phyloP scores from a whole-genome alignment of 768 basidiomycete species.

The Neoboletus subvelutipes region DNA sequence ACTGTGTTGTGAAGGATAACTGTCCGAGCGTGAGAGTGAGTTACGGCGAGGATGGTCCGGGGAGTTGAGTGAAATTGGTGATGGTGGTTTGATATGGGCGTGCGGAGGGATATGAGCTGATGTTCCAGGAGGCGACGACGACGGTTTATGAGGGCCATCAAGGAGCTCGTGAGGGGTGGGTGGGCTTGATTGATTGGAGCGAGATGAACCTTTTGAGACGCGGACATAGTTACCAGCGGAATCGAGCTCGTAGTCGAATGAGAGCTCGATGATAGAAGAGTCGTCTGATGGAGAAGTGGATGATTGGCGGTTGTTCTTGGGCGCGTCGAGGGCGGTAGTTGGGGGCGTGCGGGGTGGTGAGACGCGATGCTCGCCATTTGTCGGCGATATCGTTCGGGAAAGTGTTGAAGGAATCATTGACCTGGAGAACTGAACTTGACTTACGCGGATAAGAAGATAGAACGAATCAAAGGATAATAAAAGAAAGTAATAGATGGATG shows the following conservation, averaged over 20 bases:
- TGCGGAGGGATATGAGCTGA: constrained; percentile 21
- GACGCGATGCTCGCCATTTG: constrained; percentile 29
- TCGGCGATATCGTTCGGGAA: constrained; percentile 29
- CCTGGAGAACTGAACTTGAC: constrained; percentile 8
- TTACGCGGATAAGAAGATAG: constrained; percentile 5
- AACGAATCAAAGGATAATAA: background rate
- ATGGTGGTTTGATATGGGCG: constrained; percentile 27
- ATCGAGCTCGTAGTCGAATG: constrained; percentile 47
- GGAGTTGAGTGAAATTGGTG: constrained; percentile 39
- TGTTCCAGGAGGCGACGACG: constrained; percentile 26
- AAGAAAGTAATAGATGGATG: background rate
- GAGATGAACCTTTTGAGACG: constrained; percentile 43
- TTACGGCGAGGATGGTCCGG: constrained; percentile 41
- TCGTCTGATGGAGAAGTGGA: constrained; percentile 45
- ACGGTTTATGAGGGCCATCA: constrained; percentile 28
- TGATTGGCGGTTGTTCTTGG: constrained; percentile 33
- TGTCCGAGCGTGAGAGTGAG: constrained; percentile 68
- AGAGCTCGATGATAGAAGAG: constrained; percentile 46
- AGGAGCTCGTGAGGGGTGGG: constrained; percentile 42
- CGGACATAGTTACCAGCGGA: constrained; percentile 47
- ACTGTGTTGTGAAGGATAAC: constrained; percentile 46
- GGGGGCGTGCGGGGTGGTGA: constrained; percentile 34
- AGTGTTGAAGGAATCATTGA: constrained; percentile 24
- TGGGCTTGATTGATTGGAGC: constrained; percentile 38
- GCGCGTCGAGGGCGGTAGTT: constrained; percentile 25